Evolutionary conservation across 2,329 filamentous ascomycete species (phyloP), one percentile per base, ranked within the genome.

Genomic region (Aspergillus brasiliensis): DNA sequence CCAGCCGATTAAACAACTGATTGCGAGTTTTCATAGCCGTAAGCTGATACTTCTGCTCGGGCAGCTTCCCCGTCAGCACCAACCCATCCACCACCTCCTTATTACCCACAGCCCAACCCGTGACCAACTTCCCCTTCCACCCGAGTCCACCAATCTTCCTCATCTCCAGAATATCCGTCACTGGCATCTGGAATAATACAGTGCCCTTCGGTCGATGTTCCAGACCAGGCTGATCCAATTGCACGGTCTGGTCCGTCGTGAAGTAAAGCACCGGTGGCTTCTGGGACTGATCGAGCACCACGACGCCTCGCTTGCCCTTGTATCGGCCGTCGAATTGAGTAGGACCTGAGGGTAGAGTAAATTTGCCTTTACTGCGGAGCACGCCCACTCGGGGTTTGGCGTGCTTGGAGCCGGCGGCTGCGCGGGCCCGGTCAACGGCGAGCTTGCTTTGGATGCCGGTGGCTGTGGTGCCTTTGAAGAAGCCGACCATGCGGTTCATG

Each of bases 91-190:
- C 86, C 28, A 95, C 86, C 73, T 93, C 87, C 51, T 87, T 82
- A 0, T 86, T 84, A 3, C 71, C 69, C 68, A 91, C 83, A 0
- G 89, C 88, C 90, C 91, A 92, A 0, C 91, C 91, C 0, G 95
- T 89, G 1, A 95, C 83, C 52, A 95, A 77, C 78, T 92, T 94
- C 1, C 87, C 87, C 77, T 95, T 96, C 91, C 91, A 96, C 0
- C 91, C 91, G 37, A 93, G 81, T 0, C 91, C 91, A 4, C 91
- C 91, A 1, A 93, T 80, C 77, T 96, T 96, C 73, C 87, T 89
- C 56, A 96, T 71, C 73, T 93, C 90, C 53, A 74, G 78, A 48
- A 96, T 88, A 15, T 94, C 89, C 0, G 82, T 82, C 3, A 95
- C 83, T 0, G 90, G 82, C 0, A 95, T 80, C 5, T 84, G 88